Base-by-base conservation (phyloP, 1,139 yeast species). In the Suhomyces chickasaworum region DNA sequence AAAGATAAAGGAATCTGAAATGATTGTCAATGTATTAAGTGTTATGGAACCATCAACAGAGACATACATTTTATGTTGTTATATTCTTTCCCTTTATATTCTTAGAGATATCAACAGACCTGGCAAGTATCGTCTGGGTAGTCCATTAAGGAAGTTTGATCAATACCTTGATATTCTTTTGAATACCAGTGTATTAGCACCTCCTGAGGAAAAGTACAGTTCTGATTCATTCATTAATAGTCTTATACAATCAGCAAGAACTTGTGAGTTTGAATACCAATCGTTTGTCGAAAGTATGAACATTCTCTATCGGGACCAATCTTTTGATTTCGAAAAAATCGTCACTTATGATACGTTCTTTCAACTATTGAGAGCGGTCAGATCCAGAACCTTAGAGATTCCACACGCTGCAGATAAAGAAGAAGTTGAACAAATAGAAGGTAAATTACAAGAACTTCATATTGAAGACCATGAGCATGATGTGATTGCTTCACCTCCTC, bases 371-470 rank as follows among this genome's bases (percentile, higher is more conserved):
- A 73, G 77, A 35, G 83, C 84, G 0, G 68, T 84, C 0, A 65
- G 73, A 37, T 83, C 89, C 0, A 67, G 91, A 47, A 76, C 79
- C 0, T 65, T 84, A 42, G 89, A 84, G 58, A 82, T 84, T 3
- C 90, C 91, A 2, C 66, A 78, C 41, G 56, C 53, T 2, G 48
- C 29, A 10, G 45, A 44, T 7, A 21, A 41, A 10, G 51, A 48
- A 12, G 51, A 42, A 5, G 35, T 40, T 15, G 41, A 37, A 8
- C 40, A 42, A 16, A 39, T 46, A n/a, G 32, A 31, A 17, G 50
- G 39, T 8, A 36, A 34, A 10, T 17, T 44, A 3, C 22, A 36
- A 2, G 16, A 18, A n/a, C 43, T 29, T 17, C 37, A 36, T 12
- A 21, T 38, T 6, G 38, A 42, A 21, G 45, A 34, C 13, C 13